Conservation (phyloP, 768 basidiomycete species). For the Lyophyllum shimeji region DNA sequence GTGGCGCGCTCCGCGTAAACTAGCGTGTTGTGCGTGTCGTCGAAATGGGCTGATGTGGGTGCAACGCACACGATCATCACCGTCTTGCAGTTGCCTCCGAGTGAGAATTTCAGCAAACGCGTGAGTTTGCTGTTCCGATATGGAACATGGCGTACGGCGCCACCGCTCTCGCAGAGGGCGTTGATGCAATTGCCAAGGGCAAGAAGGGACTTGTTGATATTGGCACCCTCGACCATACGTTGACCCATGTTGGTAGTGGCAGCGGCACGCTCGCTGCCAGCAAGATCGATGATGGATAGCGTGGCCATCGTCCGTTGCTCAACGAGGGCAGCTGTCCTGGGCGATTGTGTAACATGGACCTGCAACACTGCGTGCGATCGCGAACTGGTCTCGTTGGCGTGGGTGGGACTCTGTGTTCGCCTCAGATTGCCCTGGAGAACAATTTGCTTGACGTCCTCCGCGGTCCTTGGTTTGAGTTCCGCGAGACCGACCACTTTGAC, state of each 20-base stretch:
- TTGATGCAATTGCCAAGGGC: conserved; percentile 99
- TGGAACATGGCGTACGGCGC: conserved; percentile 85
- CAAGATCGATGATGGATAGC: conserved; percentile 96
- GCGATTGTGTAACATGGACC: conserved; percentile 88
- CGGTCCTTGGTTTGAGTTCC: conserved; percentile 76
- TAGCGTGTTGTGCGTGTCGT: conserved; percentile 98
- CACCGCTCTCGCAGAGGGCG: conserved; percentile 93
- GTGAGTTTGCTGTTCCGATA: conserved; percentile 99
- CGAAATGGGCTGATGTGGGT: conserved; percentile 93
- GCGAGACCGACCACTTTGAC: conserved; percentile 88
- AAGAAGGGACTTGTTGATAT: conserved; percentile 98
- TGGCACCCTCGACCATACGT: conserved; percentile 97
- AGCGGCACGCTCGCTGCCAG: conserved; percentile 95
- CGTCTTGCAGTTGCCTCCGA: conserved; percentile 98
- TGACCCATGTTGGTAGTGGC: conserved; percentile 98
- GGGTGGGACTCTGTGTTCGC: conserved; percentile 90
- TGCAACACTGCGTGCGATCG: conserved; percentile 97
- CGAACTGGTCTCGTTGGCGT: conserved; percentile 95
- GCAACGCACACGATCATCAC: conserved; percentile 99
- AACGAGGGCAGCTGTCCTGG: conserved; percentile 80
- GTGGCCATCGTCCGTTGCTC: conserved; percentile 86
- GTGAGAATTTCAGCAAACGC: conserved; percentile 93
- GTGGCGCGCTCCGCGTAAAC: conserved; percentile 97
- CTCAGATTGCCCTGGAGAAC: conserved; percentile 87
- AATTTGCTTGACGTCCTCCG: conserved; percentile 93